Evolutionary conservation across 2,329 filamentous ascomycete species (phyloP).

Genomic region (Biscogniauxia sp.): DNA sequence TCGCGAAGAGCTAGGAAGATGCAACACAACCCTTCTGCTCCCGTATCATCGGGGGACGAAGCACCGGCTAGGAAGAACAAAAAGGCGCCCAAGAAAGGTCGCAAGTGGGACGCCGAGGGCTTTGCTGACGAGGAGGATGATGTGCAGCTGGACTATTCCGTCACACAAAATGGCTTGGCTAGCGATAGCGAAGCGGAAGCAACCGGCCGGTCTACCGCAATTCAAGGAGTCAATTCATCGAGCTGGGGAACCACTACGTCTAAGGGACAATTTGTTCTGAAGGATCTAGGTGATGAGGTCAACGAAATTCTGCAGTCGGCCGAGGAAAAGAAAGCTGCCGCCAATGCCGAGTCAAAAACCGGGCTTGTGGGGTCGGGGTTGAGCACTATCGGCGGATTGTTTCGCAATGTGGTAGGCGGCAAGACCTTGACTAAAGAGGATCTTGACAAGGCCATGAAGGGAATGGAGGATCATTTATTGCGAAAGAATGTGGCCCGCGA

Average conservation of each 20-base stretch:
- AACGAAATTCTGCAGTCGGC: constrained; percentile 82
- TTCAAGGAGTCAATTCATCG: constrained; percentile 74
- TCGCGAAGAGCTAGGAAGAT: constrained; percentile 76
- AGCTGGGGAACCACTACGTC: constrained; percentile 82
- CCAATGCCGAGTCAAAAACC: constrained; percentile 45
- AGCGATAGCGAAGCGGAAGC: constrained; percentile 53
- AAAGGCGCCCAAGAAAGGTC: constrained; percentile 73
- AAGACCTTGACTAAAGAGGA: constrained; percentile 89
- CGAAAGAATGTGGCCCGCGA: constrained; percentile 96
- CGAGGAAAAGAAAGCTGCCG: constrained; percentile 59
- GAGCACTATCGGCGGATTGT: constrained; percentile 80
- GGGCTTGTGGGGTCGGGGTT: constrained; percentile 78
- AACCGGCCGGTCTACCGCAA: constrained; percentile 51
- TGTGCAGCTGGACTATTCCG: constrained; percentile 87
- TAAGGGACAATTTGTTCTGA: constrained; percentile 91
- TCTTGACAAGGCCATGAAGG: constrained; percentile 87
- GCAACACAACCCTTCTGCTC: constrained; percentile 63
- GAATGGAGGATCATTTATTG: constrained; percentile 92
- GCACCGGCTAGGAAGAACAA: constrained; percentile 58
- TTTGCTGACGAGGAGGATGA: constrained; percentile 79
- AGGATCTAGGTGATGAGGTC: constrained; percentile 90
- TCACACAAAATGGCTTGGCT: constrained; percentile 45
- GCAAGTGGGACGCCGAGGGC: constrained; percentile 91
- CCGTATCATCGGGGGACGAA: constrained; percentile 83
- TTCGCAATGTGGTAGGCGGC: constrained; percentile 92